Conservation (phyloP, 495 filamentous ascomycete species). For the Cercophora sp. region DNA sequence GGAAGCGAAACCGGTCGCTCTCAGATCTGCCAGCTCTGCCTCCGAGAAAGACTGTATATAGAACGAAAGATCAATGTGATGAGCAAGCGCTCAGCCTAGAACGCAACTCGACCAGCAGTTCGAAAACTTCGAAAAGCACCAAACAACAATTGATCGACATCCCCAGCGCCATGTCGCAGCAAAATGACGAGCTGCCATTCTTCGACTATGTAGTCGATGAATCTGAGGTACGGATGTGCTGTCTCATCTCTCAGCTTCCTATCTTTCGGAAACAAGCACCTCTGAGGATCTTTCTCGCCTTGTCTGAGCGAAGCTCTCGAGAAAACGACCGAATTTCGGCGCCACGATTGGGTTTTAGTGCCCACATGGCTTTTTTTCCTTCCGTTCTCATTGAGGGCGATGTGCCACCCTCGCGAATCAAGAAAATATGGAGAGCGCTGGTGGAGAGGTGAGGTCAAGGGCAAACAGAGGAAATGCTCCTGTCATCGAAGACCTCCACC, state of each 20-base stretch:
- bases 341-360: background rate
- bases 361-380: background rate
- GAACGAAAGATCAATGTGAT: background rate
- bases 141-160: background rate
- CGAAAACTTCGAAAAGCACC: background rate
- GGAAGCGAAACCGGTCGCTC: background rate
- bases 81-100: background rate
- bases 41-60: background rate
- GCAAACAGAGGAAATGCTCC: too few species aligned
- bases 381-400: background rate
- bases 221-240: constrained; percentile 3
- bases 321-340: background rate
- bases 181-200: background rate
- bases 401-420: too few species aligned
- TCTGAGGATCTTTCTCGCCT: background rate
- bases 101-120: background rate
- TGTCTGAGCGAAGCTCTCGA: background rate
- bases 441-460: too few species aligned
- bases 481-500: too few species aligned
- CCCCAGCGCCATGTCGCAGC: background rate
- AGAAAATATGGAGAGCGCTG: too few species aligned
- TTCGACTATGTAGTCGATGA: background rate
- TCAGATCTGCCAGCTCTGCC: background rate
- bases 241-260: too few species aligned
- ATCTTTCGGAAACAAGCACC: background rate